Evolutionary conservation across 2,329 filamentous ascomycete species (phyloP), one percentile per base, ranked within the genome.

Genomic region (Alternaria ventricosa): DNA sequence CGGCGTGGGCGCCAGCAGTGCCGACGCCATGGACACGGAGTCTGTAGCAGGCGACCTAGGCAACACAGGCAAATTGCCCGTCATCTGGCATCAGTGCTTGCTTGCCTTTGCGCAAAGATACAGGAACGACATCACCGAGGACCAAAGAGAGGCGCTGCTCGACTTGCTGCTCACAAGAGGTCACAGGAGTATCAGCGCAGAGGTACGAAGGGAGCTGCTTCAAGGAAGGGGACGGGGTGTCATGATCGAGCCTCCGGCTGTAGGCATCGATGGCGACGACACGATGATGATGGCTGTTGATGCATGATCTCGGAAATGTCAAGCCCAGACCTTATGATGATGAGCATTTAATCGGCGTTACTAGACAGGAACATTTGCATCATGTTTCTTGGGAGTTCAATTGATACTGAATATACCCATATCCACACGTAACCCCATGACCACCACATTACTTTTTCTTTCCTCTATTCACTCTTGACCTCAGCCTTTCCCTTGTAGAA

Each of bases 61-160:
- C n/a, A 86, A 87, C 79, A 80, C 85, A 70, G 75, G 82, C 23
- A 93, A 92, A 76, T 80, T 98, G 68, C 96, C 96, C 0, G 94
- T 99, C 8, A 89, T 99, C 60, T 99, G 95, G 94, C 96, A 99
- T 80, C 95, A 98, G 82, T 94, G 92, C 72, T 84, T 99, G 28
- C 83, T 99, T 58, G 91, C 93, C 2, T 99, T 99, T 82, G 94
- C 96, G 25, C 92, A 97, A 82, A 87, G 95, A 60, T 99, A 98
- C 82, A 90, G 94, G 75, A 96, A 97, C 71, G 95, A 98, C 79
- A 95, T 97, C 71, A 97, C 94, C 2, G 94, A 97, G 79, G 94
- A 97, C 71, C 94, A 97, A 83, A 86, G 94, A 71, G 95, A 99
- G 82, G 92, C 94, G 1, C 82, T 99, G 55, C 83, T 99, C 6